phyloP scores from a whole-genome alignment of 495 filamentous ascomycete genomes.

The Poronia punctata region DNA sequence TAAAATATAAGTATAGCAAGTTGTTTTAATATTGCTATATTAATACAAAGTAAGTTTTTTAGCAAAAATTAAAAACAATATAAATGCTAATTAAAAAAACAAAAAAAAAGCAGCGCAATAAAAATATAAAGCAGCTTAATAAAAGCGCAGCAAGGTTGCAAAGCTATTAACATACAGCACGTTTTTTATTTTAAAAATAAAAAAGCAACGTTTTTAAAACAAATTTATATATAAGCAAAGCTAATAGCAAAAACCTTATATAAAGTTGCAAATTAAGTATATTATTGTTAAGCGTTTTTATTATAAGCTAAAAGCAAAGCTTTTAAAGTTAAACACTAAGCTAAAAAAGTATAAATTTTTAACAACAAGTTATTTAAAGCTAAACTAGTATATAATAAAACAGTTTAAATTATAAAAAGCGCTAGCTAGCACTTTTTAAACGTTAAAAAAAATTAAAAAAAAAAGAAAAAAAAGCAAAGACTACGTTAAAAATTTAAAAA shows the following conservation, averaged over 20 bases:
- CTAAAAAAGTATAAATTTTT: not conserved
- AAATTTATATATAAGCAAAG: not conserved
- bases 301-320: not conserved
- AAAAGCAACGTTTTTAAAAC: not conserved
- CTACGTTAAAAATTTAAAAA: not conserved
- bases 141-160: not conserved
- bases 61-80: not conserved
- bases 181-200: not conserved
- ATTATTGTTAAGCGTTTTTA: not conserved
- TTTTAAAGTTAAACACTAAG: not conserved
- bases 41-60: not conserved
- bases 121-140: not conserved
- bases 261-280: not conserved
- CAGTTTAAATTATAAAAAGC: not conserved
- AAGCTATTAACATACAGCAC: too few species aligned
- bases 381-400: slow-evolving; percentile 1
- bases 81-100: not conserved
- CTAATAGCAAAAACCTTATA: not conserved
- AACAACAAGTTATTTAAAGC: not conserved
- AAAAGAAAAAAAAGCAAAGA: not conserved
- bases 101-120: too few species aligned
- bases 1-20: not conserved
- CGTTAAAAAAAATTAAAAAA: not conserved
- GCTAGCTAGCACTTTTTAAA: not conserved
- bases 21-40: not conserved